Evolutionary conservation across 805 yeast genomes (phyloP), one percentile per base, ranked within the genome.

Genomic region (Sugiyamaella chiloensis): DNA sequence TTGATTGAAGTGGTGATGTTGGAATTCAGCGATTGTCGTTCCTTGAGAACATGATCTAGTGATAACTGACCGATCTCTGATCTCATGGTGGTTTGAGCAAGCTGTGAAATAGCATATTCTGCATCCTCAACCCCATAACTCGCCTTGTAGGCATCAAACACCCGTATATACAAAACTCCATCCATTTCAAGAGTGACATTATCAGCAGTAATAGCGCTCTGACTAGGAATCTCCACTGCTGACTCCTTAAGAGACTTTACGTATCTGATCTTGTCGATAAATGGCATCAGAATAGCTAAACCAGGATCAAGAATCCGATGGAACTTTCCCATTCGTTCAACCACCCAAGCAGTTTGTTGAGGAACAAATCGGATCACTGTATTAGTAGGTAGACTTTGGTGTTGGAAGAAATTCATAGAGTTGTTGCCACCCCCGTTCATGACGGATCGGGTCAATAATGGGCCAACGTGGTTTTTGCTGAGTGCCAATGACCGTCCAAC

Each of bases 61-160:
- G 89, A 74, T 71, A 87, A 70, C 54, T 85, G 87, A 43, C 96
- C 95, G 60, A 87, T 87, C 64, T 87, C 96, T 1, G 88, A 81
- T 59, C 96, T 74, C 96, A 87, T 87, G 11, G 95, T 85, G 8
- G 96, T 87, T 64, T 87, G 95, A 0, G 95, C 95, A 55, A 87
- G 74, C 66, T 87, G 95, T 34, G 85, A 73, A 46, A 87, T 80
- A 31, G 95, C 95, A 63, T 84, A 87, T 60, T 83, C 87, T 42
- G 89, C 87, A 60, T 87, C 90, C 61, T 87, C 95, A 16, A 87
- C 95, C 11, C 95, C 95, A 59, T 87, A 87, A 37, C 87, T 78
- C 2, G 95, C 95, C 69, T 83, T 85, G 64, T 83, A 87, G 4
- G 95, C 86, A 60, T 87, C 95, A 40, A 76, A 74, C 3, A 87